Evolutionary conservation across 441 rosid genomes (phyloP).

Genomic region (Euphorbia corollata): DNA sequence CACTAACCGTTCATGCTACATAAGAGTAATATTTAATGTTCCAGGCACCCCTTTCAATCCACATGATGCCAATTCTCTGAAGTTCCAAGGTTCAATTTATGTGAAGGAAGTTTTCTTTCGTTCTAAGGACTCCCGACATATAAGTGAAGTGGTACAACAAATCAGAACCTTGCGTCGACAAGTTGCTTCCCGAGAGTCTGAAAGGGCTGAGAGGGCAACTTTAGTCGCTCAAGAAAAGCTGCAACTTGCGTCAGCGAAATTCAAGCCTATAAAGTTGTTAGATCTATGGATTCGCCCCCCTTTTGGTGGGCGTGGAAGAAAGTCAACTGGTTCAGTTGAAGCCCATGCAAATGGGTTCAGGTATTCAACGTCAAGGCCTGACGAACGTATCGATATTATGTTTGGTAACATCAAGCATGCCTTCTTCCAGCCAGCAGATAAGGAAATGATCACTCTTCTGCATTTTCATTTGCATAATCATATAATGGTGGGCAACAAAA

Average conservation of each 20-base stretch:
- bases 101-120: slow-evolving; percentile 57
- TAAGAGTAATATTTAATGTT: slow-evolving; percentile 50
- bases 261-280: slow-evolving; percentile 63
- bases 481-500: slow-evolving; percentile 84
- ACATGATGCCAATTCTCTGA: slow-evolving; percentile 37
- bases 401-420: slow-evolving; percentile 75
- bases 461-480: slow-evolving; percentile 85
- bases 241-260: slow-evolving; percentile 67
- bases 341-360: slow-evolving; percentile 77
- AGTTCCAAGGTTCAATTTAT: slow-evolving; percentile 43
- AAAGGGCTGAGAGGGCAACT: slow-evolving; percentile 85
- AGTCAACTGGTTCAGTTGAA: slow-evolving; percentile 70
- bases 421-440: slow-evolving; percentile 87
- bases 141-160: slow-evolving; percentile 50
- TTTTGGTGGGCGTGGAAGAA: slow-evolving; percentile 78
- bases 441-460: slow-evolving; percentile 76
- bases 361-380: slow-evolving; percentile 57
- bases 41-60: slow-evolving; percentile 60
- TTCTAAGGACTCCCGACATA: slow-evolving; percentile 61
- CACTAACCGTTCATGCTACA: slow-evolving; percentile 60
- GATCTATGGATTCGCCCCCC: slow-evolving; percentile 80
- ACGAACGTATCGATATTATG: slow-evolving; percentile 73
- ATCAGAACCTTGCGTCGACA: slow-evolving; percentile 66
- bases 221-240: slow-evolving; percentile 80
- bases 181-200: slow-evolving; percentile 68